A percentile compares a stretch with the other conserved stretches of the same genome.
phyloP scores from a whole-genome alignment of 169 alveolate genomes.

The Plasmodium reichenowi region DNA sequence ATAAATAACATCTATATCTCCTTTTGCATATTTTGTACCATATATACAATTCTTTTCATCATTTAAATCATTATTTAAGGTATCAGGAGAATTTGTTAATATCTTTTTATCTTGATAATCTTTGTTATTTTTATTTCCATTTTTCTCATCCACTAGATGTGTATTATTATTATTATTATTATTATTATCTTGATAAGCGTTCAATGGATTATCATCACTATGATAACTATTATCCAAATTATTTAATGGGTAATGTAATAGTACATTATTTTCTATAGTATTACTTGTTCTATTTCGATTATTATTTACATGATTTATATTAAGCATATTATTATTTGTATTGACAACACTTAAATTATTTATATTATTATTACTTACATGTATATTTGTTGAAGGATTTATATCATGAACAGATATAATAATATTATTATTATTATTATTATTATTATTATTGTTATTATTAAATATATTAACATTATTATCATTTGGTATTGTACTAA shows the following conservation, averaged over 20 bases:
- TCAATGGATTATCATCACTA: constrained; percentile 58
- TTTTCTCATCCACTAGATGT: constrained; percentile 19
- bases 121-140: constrained; percentile 17
- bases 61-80: constrained; percentile 8
- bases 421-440: not conserved
- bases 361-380: not conserved
- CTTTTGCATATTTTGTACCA: constrained; percentile 62
- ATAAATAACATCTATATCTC: constrained; percentile 68
- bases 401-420: not conserved
- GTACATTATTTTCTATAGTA: not conserved
- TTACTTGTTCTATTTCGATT: constrained; percentile 7
- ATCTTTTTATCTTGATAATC: not conserved
- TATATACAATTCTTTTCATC: constrained; percentile 9
- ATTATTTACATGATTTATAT: not conserved
- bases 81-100: not conserved
- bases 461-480: not conserved
- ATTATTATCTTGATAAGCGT: constrained; percentile 14
- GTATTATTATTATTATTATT: no score
- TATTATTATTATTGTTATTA: constrained; percentile 2
- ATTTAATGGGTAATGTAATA: constrained; percentile 16
- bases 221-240: constrained; percentile 55
- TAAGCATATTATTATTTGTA: constrained; percentile 4
- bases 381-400: not conserved
- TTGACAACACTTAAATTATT: no score
- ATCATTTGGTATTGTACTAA: not conserved